A percentile compares a stretch with the other conserved stretches of the same genome.
Evolutionary conservation across 2,329 filamentous ascomycete genomes (phyloP).

Genomic region (Cladosporium austrohemisphaericum): DNA sequence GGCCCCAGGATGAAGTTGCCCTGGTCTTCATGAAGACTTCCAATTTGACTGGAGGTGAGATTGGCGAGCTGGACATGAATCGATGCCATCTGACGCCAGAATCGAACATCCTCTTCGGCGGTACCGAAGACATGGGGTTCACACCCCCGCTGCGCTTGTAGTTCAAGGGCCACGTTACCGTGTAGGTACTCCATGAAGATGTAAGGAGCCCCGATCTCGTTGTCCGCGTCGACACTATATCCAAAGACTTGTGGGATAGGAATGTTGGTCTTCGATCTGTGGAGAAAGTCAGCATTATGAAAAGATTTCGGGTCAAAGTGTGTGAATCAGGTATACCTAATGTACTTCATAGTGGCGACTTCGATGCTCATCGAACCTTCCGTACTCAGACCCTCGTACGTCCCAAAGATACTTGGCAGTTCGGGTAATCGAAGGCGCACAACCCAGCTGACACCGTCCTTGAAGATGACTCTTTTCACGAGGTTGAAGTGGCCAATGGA

Average conservation of each 20-base stretch:
- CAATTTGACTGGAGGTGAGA: conserved; percentile 3
- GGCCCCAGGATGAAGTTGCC: neutral
- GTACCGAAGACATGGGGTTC: neutral
- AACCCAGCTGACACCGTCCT: neutral
- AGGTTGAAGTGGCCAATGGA: neutral
- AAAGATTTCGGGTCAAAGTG: neutral
- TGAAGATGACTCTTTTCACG: neutral
- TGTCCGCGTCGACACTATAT: conserved; percentile 17
- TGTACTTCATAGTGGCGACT: neutral
- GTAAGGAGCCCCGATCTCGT: conserved; percentile 21
- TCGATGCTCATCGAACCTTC: neutral
- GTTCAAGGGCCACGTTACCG: neutral
- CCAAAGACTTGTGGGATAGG: conserved; percentile 18
- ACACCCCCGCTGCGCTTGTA: neutral
- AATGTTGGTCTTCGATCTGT: conserved; percentile 12
- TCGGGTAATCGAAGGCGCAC: neutral
- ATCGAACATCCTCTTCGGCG: neutral
- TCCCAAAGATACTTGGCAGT: neutral
- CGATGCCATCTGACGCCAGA: neutral
- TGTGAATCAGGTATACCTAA: neutral
- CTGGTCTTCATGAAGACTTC: neutral
- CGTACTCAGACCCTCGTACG: neutral
- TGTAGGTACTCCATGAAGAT: conserved; percentile 20
- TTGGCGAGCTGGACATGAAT: neutral
- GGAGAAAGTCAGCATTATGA: neutral